A percentile compares a stretch with the other conserved stretches of the same genome.
These are phyloP conservation scores for Boletus tylopilopsis DNA, from an alignment of 768 basidiomycete genomes.

Conservation along the genomic window DNA sequence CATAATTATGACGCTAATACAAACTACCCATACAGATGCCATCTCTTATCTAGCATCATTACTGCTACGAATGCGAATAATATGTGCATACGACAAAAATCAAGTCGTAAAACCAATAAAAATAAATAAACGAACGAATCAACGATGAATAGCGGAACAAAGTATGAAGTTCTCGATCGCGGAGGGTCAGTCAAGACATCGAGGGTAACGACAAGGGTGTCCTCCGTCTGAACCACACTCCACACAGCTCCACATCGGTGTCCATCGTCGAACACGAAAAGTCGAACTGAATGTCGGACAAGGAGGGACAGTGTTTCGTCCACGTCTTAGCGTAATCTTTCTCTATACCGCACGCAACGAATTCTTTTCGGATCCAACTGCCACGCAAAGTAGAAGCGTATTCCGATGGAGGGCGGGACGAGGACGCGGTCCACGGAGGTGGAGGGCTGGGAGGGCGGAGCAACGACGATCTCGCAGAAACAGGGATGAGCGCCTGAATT, in stretches of 20 bases:
- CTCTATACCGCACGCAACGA: conserved; percentile 25
- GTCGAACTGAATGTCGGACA: conserved; percentile 28
- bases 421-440: background rate
- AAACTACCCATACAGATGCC: conserved; percentile 1
- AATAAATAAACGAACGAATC: background rate
- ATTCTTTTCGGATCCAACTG: conserved; percentile 18
- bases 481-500: conserved; percentile 16
- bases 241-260: conserved; percentile 27
- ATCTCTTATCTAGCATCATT: background rate
- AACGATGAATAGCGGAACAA: background rate
- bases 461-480: background rate
- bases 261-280: conserved; percentile 28
- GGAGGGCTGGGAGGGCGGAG: conserved; percentile 2
- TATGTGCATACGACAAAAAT: background rate
- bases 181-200: conserved; percentile 1
- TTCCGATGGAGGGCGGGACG: background rate
- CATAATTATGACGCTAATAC: background rate
- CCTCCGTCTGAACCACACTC: conserved; percentile 30
- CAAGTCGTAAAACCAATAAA: background rate
- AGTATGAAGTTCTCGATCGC: background rate
- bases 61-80: background rate
- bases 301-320: conserved; percentile 27
- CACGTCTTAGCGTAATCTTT: conserved; percentile 26
- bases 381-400: background rate
- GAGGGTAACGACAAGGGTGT: conserved; percentile 1